A percentile compares a stretch with the other conserved stretches of the same genome.
These are phyloP conservation scores for Spirogloea muscicola DNA, from an alignment of 139 green algal genomes.

Conservation along the genomic window DNA sequence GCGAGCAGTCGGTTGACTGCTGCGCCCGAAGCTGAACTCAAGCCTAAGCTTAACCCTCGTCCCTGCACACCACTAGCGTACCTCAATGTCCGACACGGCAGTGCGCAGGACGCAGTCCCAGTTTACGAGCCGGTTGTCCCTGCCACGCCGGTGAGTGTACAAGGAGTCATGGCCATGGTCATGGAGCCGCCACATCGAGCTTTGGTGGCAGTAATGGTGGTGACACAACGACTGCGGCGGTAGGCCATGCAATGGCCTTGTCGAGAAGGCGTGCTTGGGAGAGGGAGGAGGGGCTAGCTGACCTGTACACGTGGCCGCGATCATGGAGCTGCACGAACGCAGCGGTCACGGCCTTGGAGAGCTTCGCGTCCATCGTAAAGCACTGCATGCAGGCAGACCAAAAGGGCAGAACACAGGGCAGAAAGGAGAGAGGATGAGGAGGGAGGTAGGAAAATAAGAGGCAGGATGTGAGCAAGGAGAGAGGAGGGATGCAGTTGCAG, in stretches of 20 bases:
- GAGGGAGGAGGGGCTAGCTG: neutral
- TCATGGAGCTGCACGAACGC: slow-evolving; percentile 77
- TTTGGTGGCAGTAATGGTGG: neutral
- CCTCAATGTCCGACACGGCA: slow-evolving; percentile 96
- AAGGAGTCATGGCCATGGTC: neutral
- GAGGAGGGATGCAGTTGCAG: no score
- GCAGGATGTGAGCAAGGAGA: neutral
- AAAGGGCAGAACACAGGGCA: slow-evolving; percentile 74
- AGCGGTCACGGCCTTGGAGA: slow-evolving; percentile 67
- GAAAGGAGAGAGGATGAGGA: neutral
- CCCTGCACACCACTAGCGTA: no score
- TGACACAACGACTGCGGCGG: neutral
- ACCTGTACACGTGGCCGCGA: slow-evolving; percentile 83
- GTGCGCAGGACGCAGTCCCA: slow-evolving; percentile 90
- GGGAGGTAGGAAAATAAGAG: neutral
- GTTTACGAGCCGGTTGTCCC: slow-evolving; percentile 97
- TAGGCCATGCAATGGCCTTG: neutral
- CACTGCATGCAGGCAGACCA: slow-evolving; percentile 78
- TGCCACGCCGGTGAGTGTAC: neutral
- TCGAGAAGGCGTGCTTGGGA: neutral
- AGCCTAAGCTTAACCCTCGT: no score
- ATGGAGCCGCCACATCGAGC: neutral
- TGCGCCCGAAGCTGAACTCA: no score
- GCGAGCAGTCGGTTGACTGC: no score
- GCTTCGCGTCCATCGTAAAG: slow-evolving; percentile 95